These are phyloP conservation scores for Blechomonas ayalai DNA, from an alignment of 208 protist genomes.

Conservation along the genomic window DNA sequence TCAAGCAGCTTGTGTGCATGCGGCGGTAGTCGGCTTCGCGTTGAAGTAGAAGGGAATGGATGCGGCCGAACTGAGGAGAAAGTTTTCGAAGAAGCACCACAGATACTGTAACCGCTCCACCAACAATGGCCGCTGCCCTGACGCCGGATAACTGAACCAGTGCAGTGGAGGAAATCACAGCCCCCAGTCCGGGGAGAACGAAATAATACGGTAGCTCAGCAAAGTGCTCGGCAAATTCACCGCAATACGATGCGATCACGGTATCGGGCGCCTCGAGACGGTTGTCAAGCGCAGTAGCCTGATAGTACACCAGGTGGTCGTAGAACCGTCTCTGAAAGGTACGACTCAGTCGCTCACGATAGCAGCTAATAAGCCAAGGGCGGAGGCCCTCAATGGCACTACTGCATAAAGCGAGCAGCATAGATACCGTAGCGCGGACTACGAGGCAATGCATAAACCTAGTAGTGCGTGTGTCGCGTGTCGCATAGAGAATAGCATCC, in stretches of 20 bases:
- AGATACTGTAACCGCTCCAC: constrained; percentile 29
- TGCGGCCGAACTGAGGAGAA: constrained; percentile 65
- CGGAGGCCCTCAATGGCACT: constrained; percentile 71
- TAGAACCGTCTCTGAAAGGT: constrained; percentile 78
- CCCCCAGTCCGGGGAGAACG: constrained; percentile 60
- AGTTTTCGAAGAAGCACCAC: constrained; percentile 51
- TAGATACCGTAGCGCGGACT: constrained; percentile 27
- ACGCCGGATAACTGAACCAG: constrained; percentile 54
- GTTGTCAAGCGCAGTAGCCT: constrained; percentile 67
- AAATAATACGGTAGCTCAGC: constrained; percentile 88
- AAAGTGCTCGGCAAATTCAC: constrained; percentile 87
- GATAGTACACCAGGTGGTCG: constrained; percentile 74
- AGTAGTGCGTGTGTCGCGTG: constrained; percentile 21
- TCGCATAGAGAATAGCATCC: constrained; percentile 53
- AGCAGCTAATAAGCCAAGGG: constrained; percentile 73
- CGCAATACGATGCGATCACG: constrained; percentile 79
- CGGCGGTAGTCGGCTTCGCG: constrained; percentile 75
- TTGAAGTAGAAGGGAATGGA: constrained; percentile 60
- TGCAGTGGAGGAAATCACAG: constrained; percentile 40
- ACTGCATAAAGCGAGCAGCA: constrained; percentile 34
- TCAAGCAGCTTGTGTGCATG: constrained; percentile 60
- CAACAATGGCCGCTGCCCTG: constrained; percentile 31
- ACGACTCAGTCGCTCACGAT: constrained; percentile 67
- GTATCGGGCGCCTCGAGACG: constrained; percentile 66
- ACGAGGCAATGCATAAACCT: constrained; percentile 46